These are phyloP conservation scores for Glycine tomentella DNA, from an alignment of 306 rosid species.

Conservation along the genomic window DNA sequence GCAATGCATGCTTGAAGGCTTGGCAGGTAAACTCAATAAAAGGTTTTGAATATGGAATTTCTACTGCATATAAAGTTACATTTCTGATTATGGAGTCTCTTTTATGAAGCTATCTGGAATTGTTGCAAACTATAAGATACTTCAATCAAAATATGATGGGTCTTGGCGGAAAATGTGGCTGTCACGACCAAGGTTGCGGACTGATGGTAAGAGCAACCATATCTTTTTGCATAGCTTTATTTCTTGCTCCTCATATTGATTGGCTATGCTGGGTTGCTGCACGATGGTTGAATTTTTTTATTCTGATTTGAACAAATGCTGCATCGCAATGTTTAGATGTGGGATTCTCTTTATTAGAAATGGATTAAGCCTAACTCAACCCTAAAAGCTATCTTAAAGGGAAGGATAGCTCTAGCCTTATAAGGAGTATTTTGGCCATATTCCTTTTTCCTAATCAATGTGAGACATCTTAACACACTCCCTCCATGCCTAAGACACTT, in stretches of 20 bases:
- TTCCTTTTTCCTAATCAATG: not conserved
- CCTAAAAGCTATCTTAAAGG: not conserved
- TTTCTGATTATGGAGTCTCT: conserved; percentile 43
- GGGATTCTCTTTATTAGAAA: conserved; percentile 1
- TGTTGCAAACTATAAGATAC: conserved; percentile 75
- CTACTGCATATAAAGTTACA: conserved; percentile 31
- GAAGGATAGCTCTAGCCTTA: not conserved
- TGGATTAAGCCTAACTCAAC: not conserved
- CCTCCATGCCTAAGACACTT: not conserved
- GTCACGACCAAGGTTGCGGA: conserved; percentile 85
- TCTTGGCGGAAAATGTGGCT: conserved; percentile 99
- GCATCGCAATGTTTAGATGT: not conserved
- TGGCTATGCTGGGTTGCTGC: not conserved
- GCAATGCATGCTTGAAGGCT: conserved; percentile 92
- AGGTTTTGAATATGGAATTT: conserved; percentile 36
- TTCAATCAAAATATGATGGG: conserved; percentile 79
- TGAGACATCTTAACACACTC: not conserved
- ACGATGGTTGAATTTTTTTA: conserved; percentile 6
- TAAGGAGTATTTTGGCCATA: not conserved
- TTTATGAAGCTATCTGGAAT: conserved; percentile 73
- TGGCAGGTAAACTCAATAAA: conserved; percentile 83
- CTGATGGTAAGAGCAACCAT: conserved; percentile 69
- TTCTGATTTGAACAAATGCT: conserved; percentile 14
- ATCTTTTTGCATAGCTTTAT: conserved; percentile 24
- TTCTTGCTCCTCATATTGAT: conserved; percentile 27